Percentiles rank a stretch among this genome's conserved stretches.
Evolutionary conservation across 805 yeast species (phyloP).

Genomic region (Wickerhamiella bombiphila): DNA sequence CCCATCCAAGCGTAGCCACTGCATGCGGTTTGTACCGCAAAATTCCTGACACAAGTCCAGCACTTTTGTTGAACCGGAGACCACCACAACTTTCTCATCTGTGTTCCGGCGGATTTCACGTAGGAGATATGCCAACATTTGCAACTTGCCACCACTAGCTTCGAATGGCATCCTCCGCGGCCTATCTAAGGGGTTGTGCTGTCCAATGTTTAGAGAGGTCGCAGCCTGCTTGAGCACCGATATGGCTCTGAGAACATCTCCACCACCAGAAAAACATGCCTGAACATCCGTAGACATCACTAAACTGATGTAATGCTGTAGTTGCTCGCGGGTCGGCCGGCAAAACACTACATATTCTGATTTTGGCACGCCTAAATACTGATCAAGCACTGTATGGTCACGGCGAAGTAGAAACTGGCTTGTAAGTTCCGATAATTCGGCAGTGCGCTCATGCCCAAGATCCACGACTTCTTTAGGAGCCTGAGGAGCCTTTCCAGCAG

Average conservation of each 20-base stretch:
- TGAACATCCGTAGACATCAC: constrained; percentile 17
- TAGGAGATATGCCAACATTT: constrained; percentile 42
- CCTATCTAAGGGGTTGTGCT: neutral
- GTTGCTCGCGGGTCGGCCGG: constrained; percentile 54
- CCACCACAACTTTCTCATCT: constrained; percentile 67
- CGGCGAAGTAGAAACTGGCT: constrained; percentile 49
- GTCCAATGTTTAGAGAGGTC: constrained; percentile 33
- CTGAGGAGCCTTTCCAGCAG: constrained; percentile 53
- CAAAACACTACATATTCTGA: constrained; percentile 67
- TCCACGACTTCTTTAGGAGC: constrained; percentile 33
- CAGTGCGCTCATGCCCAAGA: constrained; percentile 46
- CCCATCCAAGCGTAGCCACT: constrained; percentile 66
- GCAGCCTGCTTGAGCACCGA: constrained; percentile 66
- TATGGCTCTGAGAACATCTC: constrained; percentile 44
- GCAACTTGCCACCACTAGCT: constrained; percentile 43
- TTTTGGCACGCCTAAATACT: constrained; percentile 50
- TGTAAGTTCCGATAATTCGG: constrained; percentile 51
- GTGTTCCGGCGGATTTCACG: constrained; percentile 30
- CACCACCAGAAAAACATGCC: constrained; percentile 18
- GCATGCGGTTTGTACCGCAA: constrained; percentile 33
- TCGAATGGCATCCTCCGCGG: neutral
- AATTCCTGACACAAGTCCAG: constrained; percentile 57
- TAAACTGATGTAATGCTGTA: constrained; percentile 40
- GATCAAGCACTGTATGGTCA: constrained; percentile 45
- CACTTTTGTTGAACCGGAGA: constrained; percentile 80